These are phyloP conservation scores for Aspergillus viridinutans DNA, from an alignment of 2,329 filamentous ascomycete genomes.

Conservation along the genomic window DNA sequence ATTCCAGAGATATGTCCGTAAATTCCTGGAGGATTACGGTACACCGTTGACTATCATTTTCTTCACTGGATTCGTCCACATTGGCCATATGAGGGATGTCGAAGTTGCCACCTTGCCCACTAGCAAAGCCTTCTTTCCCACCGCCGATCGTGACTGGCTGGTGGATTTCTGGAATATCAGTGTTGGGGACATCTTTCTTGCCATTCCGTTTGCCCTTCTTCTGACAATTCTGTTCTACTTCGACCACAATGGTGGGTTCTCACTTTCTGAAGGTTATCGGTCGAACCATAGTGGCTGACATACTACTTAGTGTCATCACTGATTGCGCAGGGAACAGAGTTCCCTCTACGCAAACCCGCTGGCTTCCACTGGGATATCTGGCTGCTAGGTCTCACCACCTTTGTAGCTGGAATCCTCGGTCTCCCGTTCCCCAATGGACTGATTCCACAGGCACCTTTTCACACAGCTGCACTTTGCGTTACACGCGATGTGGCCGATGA, in stretches of 20 bases:
- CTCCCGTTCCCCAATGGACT: constrained; percentile 79
- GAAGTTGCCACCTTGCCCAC: constrained; percentile 69
- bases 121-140: constrained; percentile 73
- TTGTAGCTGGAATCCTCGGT: constrained; percentile 69
- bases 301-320: constrained; percentile 64
- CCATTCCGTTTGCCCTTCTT: constrained; percentile 79
- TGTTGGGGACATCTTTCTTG: constrained; percentile 71
- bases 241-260: constrained; percentile 70
- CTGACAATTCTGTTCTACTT: constrained; percentile 86
- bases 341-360: constrained; percentile 73
- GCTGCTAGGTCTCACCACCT: constrained; percentile 73
- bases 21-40: constrained; percentile 86
- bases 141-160: constrained; percentile 68
- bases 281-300: not conserved
- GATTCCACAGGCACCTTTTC: constrained; percentile 79
- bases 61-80: constrained; percentile 84
- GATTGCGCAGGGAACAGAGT: constrained; percentile 78
- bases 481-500: constrained; percentile 53
- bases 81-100: constrained; percentile 74
- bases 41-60: constrained; percentile 79
- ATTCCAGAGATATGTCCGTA: constrained; percentile 69
- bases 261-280: not conserved
- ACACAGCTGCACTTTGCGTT: constrained; percentile 74
- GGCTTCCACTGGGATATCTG: constrained; percentile 86
- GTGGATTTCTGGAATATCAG: constrained; percentile 76